Percentiles rank a stretch among this genome's conserved stretches.
phyloP scores from a whole-genome alignment of 306 rosid genomes.

The Sesbania bispinosa region DNA sequence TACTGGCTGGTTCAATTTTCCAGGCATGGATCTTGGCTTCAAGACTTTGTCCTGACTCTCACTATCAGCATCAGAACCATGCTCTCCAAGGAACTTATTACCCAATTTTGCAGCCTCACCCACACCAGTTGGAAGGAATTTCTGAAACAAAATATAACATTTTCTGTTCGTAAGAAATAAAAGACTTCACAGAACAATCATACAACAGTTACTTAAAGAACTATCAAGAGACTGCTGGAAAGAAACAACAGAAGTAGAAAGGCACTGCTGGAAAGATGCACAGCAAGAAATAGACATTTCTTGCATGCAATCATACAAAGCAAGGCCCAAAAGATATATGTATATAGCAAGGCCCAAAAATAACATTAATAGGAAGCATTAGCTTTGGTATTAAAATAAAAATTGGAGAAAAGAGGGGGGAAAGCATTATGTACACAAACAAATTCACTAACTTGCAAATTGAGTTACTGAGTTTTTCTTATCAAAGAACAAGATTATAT shows the following conservation, averaged over 20 bases:
- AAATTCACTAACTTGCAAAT: neutral
- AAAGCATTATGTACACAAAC: neutral
- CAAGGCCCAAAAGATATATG: too few relatives aligned
- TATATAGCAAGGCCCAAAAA: neutral
- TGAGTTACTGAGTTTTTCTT: neutral
- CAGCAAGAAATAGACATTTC: constrained; percentile 3
- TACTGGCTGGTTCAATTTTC: constrained; percentile 50
- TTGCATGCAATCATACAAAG: constrained; percentile 3
- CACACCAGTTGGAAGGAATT: constrained; percentile 48
- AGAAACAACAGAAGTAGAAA: neutral
- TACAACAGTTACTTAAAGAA: neutral
- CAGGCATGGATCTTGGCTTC: constrained; percentile 41
- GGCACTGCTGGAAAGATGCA: neutral
- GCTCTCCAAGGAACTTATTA: constrained; percentile 38
- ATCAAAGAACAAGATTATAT: neutral
- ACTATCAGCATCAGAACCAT: constrained; percentile 39
- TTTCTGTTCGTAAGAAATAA: constrained; percentile 14
- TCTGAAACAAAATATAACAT: constrained; percentile 40
- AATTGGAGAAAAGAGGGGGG: neutral
- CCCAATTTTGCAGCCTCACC: constrained; percentile 42
- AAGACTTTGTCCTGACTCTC: constrained; percentile 33
- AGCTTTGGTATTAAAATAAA: neutral
- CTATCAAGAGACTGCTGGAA: neutral
- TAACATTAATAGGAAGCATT: neutral
- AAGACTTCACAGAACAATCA: neutral